Conservation (phyloP, 179 eudicot species). For the Heliamphora ciliata region DNA sequence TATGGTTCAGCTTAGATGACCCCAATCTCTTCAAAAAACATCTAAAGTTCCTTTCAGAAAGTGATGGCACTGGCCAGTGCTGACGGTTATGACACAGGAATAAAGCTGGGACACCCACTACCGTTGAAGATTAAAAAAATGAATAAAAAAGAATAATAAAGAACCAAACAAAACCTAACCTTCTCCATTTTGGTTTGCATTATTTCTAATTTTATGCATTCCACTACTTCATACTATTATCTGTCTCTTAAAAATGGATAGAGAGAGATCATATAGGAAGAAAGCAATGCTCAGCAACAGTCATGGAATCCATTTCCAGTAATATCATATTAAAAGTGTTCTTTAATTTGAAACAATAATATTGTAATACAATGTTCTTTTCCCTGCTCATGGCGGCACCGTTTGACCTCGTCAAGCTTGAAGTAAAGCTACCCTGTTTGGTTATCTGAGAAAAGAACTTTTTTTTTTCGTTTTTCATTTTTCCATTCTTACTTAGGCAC, state of each 20-base stretch:
- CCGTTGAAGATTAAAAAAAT: not conserved
- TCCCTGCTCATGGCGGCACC: too few species aligned
- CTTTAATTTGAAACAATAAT: too few species aligned
- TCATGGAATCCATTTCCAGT: conserved; percentile 35
- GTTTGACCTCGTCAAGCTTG: too few species aligned
- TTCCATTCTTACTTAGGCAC: too few species aligned
- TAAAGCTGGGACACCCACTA: conserved; percentile 26
- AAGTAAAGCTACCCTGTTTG: too few species aligned
- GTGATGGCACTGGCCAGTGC: conserved; percentile 18
- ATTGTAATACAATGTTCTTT: too few species aligned
- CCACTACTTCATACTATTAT: not conserved
- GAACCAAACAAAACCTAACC: conserved; percentile 18
- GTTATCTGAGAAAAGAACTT: too few species aligned
- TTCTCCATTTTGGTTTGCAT: conserved; percentile 14
- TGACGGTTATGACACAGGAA: conserved; percentile 28
- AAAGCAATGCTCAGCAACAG: conserved; percentile 7
- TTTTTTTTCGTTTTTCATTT: too few species aligned
- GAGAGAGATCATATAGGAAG: conserved; percentile 3
- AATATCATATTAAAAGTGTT: too few species aligned
- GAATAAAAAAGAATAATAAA: not conserved
- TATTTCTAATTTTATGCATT: conserved; percentile 12
- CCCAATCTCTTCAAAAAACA: not conserved
- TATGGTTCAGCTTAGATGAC: not conserved
- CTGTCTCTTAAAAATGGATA: not conserved
- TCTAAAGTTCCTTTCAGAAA: conserved; percentile 18